These are phyloP conservation scores for Beta corolliflora DNA, from an alignment of 179 eudicot species.

Conservation along the genomic window DNA sequence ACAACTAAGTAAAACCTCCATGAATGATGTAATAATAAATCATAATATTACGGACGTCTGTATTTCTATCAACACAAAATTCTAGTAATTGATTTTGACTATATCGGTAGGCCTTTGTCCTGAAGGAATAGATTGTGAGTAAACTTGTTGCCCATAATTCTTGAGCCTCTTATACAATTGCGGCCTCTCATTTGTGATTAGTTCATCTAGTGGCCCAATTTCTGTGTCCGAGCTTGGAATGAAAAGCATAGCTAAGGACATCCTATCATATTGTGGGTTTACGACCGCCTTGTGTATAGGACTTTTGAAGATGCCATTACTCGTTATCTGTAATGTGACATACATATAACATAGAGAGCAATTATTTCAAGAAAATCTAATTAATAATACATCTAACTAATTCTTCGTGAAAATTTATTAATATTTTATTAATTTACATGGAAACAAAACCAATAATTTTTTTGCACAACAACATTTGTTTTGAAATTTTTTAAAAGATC, in stretches of 20 bases:
- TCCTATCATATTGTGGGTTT: constrained; percentile 40
- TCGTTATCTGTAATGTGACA: constrained; percentile 35
- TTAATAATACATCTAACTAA: no score
- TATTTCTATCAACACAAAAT: not conserved
- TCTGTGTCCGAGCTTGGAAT: constrained; percentile 42
- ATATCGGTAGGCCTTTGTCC: constrained; percentile 18
- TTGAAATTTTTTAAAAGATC: no score
- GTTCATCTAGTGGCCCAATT: constrained; percentile 40
- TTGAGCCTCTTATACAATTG: constrained; percentile 39
- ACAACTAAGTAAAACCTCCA: no score
- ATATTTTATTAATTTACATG: no score
- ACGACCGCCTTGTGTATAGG: constrained; percentile 47
- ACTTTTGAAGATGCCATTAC: constrained; percentile 50
- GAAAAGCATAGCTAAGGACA: constrained; percentile 42
- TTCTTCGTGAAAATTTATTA: no score
- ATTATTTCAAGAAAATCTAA: no score
- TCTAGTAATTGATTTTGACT: constrained; percentile 4
- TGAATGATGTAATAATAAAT: no score
- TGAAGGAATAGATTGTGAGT: not conserved
- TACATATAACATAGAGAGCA: not conserved
- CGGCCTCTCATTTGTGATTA: constrained; percentile 34
- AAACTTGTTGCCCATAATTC: constrained; percentile 17
- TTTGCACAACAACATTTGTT: no score
- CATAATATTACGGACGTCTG: no score
- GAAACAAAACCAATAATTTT: no score